phyloP scores from a whole-genome alignment of 1,139 yeast species.

The Blastobotrys buckinghamii region DNA sequence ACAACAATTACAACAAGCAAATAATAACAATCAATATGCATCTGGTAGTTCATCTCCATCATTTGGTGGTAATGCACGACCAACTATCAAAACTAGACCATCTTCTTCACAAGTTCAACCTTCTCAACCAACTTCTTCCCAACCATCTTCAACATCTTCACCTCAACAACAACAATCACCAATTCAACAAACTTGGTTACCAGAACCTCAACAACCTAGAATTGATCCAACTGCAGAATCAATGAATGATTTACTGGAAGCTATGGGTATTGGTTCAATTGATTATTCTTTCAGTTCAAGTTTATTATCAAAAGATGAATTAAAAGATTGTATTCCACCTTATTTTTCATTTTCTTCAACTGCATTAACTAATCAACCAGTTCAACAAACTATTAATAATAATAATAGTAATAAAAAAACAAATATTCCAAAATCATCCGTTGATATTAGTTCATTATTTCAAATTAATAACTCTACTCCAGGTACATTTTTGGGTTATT shows the following conservation, averaged over 20 bases:
- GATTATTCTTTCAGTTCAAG: slow-evolving; percentile 32
- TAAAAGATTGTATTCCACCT: slow-evolving; percentile 35
- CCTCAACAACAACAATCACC: slow-evolving; percentile 37
- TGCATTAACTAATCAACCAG: not conserved
- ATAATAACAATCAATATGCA: slow-evolving; percentile 1
- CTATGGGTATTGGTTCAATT: slow-evolving; percentile 32
- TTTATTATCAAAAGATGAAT: slow-evolving; percentile 33
- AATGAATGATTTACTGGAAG: slow-evolving; percentile 30
- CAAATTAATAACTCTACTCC: slow-evolving; percentile 17
- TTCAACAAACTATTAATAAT: not conserved
- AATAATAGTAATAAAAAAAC: not conserved
- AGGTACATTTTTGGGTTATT: slow-evolving; percentile 10
- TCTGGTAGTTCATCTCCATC: slow-evolving; percentile 21
- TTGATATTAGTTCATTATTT: slow-evolving; percentile 7
- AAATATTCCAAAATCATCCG: not conserved
- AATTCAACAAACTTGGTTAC: slow-evolving; percentile 14
- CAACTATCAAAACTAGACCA: slow-evolving; percentile 35
- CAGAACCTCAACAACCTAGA: slow-evolving; percentile 3
- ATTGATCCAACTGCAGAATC: slow-evolving; percentile 27
- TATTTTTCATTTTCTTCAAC: slow-evolving; percentile 38
- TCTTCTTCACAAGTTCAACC: slow-evolving; percentile 15
- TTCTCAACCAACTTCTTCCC: not conserved
- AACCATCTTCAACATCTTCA: slow-evolving; percentile 14
- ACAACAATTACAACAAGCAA: not conserved
- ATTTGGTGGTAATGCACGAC: slow-evolving; percentile 14